Percentiles rank a stretch among this genome's conserved stretches.
phyloP scores from a whole-genome alignment of 2,329 filamentous ascomycete species.

The Penicillium sp. region DNA sequence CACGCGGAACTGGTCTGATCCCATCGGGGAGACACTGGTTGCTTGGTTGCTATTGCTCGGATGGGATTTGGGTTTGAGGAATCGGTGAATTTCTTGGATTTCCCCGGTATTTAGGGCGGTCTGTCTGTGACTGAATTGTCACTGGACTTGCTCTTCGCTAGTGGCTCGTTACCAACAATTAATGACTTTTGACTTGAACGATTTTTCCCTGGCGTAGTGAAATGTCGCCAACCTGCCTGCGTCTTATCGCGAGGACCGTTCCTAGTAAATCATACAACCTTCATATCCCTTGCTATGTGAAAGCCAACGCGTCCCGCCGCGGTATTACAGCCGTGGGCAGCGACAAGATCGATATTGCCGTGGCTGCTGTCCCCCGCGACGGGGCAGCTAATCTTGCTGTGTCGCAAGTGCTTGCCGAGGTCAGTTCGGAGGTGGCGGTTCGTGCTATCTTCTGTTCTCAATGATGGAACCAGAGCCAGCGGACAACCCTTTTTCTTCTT shows the following conservation, averaged over 20 bases:
- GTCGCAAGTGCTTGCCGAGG: slow-evolving; percentile 62
- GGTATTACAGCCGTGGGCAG: slow-evolving; percentile 61
- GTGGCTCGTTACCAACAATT: too few relatives aligned
- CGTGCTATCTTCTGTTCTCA: background rate
- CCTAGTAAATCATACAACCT: slow-evolving; percentile 41
- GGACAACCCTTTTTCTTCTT: too few relatives aligned
- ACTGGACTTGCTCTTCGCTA: too few relatives aligned
- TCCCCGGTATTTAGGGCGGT: background rate
- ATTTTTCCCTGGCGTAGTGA: background rate
- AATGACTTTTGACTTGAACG: too few relatives aligned
- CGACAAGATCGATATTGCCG: slow-evolving; percentile 63
- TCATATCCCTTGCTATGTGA: slow-evolving; percentile 66
- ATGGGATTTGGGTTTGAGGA: background rate
- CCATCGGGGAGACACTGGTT: too few relatives aligned
- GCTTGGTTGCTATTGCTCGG: background rate
- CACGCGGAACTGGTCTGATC: slow-evolving; percentile 1
- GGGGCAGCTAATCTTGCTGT: slow-evolving; percentile 71
- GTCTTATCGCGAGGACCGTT: slow-evolving; percentile 13
- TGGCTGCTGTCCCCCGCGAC: slow-evolving; percentile 65
- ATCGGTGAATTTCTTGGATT: background rate
- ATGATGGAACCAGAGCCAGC: too few relatives aligned
- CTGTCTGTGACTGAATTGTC: too few relatives aligned
- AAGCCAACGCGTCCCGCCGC: slow-evolving; percentile 65
- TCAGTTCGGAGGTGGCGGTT: slow-evolving; percentile 30
- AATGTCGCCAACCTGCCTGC: slow-evolving; percentile 14